phyloP scores from a whole-genome alignment of 441 rosid genomes.

The Jatropha multifida region DNA sequence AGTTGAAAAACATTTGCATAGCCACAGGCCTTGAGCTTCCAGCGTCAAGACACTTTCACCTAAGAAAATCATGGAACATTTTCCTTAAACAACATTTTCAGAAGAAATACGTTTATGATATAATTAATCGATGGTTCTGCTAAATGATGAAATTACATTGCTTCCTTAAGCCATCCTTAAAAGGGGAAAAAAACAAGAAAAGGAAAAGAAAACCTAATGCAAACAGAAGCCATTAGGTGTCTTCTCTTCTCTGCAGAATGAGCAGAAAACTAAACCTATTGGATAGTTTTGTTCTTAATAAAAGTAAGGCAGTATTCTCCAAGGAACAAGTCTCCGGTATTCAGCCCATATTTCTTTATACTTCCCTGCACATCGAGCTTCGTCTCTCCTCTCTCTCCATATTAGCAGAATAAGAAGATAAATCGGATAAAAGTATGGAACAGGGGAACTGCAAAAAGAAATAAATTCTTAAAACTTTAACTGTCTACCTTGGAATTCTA shows the following conservation, averaged over 20 bases:
- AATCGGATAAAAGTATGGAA: slow-evolving; percentile 83
- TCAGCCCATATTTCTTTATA: slow-evolving; percentile 82
- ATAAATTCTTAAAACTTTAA: slow-evolving; percentile 1
- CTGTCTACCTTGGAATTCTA: not conserved
- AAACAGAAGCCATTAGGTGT: not conserved
- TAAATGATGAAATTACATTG: too few relatives aligned
- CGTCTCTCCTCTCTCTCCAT: slow-evolving; percentile 95
- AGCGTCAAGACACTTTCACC: not conserved
- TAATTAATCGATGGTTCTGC: too few relatives aligned
- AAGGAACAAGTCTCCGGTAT: slow-evolving; percentile 74
- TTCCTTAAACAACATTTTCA: not conserved
- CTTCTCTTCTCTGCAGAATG: too few relatives aligned
- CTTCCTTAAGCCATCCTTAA: too few relatives aligned
- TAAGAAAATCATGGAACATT: not conserved
- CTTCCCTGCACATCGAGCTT: slow-evolving; percentile 83
- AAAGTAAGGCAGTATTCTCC: slow-evolving; percentile 84
- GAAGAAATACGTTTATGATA: not conserved
- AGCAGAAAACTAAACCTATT: too few relatives aligned
- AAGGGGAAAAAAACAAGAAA: too few relatives aligned
- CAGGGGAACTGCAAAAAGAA: slow-evolving; percentile 55
- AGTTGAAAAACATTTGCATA: too few relatives aligned
- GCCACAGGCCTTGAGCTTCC: not conserved
- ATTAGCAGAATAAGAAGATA: slow-evolving; percentile 79
- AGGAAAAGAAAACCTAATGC: not conserved
- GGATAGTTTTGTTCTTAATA: slow-evolving; percentile 36